Evolutionary conservation across 2,329 filamentous ascomycete species (phyloP).

Genomic region (Pyricularia sp.): DNA sequence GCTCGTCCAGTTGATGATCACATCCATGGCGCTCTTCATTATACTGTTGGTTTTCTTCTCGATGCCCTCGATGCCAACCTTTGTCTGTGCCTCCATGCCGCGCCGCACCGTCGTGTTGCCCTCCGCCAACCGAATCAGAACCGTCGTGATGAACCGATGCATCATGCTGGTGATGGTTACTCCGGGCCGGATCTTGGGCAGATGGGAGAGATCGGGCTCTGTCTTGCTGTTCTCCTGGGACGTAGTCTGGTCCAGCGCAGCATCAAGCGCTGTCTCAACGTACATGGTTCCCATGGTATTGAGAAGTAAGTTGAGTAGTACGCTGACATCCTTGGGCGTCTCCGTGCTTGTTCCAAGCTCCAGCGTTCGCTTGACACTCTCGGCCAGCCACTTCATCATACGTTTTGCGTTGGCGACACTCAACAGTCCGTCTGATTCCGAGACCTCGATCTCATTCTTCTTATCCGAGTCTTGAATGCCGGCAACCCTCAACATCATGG

Average conservation of each 20-base stretch:
- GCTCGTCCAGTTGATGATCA: constrained; percentile 61
- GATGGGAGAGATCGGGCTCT: constrained; percentile 78
- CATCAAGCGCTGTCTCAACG: constrained; percentile 53
- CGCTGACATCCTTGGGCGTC: constrained; percentile 85
- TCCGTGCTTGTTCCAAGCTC: constrained; percentile 82
- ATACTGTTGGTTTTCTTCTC: constrained; percentile 67
- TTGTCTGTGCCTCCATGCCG: constrained; percentile 76
- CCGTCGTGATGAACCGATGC: constrained; percentile 79
- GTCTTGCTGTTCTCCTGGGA: constrained; percentile 66
- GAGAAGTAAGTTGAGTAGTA: constrained; percentile 70
- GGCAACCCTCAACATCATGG: constrained; percentile 80
- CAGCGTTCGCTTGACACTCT: constrained; percentile 80
- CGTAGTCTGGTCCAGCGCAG: constrained; percentile 59
- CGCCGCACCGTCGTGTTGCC: constrained; percentile 81
- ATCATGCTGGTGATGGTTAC: constrained; percentile 88
- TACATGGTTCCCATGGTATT: constrained; percentile 79
- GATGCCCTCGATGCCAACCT: constrained; percentile 58
- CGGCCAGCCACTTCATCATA: constrained; percentile 95
- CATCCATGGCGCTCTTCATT: constrained; percentile 45
- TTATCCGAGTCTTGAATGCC: constrained; percentile 66
- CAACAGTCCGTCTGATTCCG: constrained; percentile 75
- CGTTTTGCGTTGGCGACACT: constrained; percentile 83
- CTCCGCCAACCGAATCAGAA: constrained; percentile 79
- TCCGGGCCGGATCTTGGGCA: constrained; percentile 64
- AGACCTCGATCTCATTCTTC: constrained; percentile 79